Evolutionary conservation across 139 green algal genomes (phyloP).

Genomic region (Parachlorella kessleri): DNA sequence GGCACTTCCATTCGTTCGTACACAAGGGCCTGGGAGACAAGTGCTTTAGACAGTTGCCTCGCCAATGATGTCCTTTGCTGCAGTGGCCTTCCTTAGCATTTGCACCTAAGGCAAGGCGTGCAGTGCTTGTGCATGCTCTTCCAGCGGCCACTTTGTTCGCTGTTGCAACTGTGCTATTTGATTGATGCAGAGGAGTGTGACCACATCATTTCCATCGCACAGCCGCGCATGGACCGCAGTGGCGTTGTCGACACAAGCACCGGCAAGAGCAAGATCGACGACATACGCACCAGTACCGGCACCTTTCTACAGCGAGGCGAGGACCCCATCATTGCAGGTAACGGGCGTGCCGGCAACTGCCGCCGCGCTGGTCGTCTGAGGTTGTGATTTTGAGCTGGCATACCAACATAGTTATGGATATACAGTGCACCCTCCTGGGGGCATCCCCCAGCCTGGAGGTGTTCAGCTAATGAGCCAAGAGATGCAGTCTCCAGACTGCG

Average conservation of each 20-base stretch:
- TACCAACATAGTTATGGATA: too few relatives aligned
- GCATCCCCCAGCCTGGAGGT: too few relatives aligned
- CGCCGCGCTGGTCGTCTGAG: too few relatives aligned
- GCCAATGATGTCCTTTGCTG: not conserved
- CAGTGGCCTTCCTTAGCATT: not conserved
- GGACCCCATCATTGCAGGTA: slow-evolving; percentile 25
- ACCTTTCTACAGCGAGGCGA: slow-evolving; percentile 26
- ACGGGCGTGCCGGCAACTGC: too few relatives aligned
- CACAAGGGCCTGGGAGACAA: not conserved
- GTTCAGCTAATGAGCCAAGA: too few relatives aligned
- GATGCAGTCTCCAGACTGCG: too few relatives aligned
- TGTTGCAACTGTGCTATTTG: slow-evolving; percentile 5
- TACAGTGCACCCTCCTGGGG: too few relatives aligned
- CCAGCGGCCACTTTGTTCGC: not conserved
- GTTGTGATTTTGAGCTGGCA: too few relatives aligned
- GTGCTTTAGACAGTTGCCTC: not conserved
- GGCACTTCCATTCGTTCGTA: not conserved
- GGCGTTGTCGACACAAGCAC: slow-evolving; percentile 45
- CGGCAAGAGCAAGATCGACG: slow-evolving; percentile 25
- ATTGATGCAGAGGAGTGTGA: slow-evolving; percentile 32
- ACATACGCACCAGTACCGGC: slow-evolving; percentile 44
- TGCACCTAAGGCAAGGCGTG: not conserved
- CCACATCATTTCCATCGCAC: slow-evolving; percentile 21
- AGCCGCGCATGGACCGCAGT: slow-evolving; percentile 23
- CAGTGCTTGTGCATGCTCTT: not conserved